Percentiles rank a stretch among this genome's conserved stretches.
phyloP scores from a whole-genome alignment of 352 stramenopile genomes.

The Pythium monospermum region DNA sequence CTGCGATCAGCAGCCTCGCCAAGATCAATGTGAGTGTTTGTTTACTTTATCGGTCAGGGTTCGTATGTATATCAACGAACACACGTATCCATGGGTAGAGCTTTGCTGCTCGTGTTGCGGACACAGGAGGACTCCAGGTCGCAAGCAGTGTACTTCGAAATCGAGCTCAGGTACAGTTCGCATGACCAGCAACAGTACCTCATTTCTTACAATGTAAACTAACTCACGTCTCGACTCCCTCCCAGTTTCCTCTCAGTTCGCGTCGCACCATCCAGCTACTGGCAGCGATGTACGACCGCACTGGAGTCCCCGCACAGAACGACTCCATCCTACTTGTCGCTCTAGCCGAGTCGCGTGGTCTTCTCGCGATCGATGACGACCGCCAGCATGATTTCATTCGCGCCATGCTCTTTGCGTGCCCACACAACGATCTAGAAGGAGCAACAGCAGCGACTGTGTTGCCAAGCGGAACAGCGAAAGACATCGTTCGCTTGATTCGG shows the following conservation, averaged over 20 bases:
- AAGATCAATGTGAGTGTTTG: slow-evolving; percentile 3
- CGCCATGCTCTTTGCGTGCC: neutral
- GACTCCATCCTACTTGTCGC: too few species aligned
- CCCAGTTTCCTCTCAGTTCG: slow-evolving; percentile 1
- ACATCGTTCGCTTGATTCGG: slow-evolving; percentile 13
- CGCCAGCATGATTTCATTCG: slow-evolving; percentile 2
- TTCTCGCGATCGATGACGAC: neutral
- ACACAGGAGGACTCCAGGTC: neutral
- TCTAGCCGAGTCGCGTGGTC: neutral
- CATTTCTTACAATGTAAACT: too few species aligned
- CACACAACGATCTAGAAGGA: neutral
- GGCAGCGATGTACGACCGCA: neutral
- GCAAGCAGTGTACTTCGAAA: neutral
- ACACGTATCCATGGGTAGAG: neutral
- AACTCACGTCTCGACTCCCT: too few species aligned
- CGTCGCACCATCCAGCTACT: neutral
- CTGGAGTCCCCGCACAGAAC: too few species aligned
- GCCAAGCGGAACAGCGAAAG: neutral
- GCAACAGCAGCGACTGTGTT: neutral
- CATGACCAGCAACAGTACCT: too few species aligned
- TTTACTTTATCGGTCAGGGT: neutral
- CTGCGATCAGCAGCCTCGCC: neutral
- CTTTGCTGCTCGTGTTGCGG: neutral
- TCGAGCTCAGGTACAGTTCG: neutral
- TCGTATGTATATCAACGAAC: too few species aligned